A percentile compares a stretch with the other conserved stretches of the same genome.
Evolutionary conservation across 306 rosid species (phyloP).

Genomic region (Ceratonia siliqua): DNA sequence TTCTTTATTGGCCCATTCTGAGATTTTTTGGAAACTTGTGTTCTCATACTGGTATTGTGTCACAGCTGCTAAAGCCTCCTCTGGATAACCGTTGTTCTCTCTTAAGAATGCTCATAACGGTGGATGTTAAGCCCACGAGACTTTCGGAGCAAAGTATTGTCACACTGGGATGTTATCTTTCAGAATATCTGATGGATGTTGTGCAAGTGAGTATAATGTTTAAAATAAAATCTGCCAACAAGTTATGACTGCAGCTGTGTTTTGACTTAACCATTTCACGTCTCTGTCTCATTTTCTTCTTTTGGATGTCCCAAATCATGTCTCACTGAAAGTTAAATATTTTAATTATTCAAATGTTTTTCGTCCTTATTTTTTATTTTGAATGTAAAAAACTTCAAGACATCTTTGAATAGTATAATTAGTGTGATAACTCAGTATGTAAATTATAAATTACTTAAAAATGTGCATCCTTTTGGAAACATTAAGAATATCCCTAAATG

Average conservation of each 20-base stretch:
- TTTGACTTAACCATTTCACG: not conserved
- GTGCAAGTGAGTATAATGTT: constrained; percentile 53
- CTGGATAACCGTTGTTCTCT: constrained; percentile 68
- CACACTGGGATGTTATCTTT: constrained; percentile 52
- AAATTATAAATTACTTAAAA: not conserved
- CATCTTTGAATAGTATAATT: constrained; percentile 23
- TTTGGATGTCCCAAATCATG: not conserved
- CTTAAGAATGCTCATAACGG: constrained; percentile 56
- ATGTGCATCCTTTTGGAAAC: not conserved
- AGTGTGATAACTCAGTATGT: not conserved
- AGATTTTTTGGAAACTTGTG: constrained; percentile 15
- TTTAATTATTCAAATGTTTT: not conserved
- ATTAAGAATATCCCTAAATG: not conserved
- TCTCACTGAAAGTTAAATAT: constrained; percentile 9
- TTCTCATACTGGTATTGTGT: constrained; percentile 31
- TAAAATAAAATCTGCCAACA: constrained; percentile 1
- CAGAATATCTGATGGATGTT: constrained; percentile 59
- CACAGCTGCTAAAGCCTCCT: constrained; percentile 56
- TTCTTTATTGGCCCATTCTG: constrained; percentile 2
- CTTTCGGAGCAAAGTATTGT: constrained; percentile 58
- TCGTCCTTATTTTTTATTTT: not conserved
- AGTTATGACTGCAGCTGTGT: constrained; percentile 4
- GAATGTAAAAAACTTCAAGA: not conserved
- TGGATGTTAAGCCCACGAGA: constrained; percentile 60
- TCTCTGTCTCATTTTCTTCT: constrained; percentile 4